These are phyloP conservation scores for Sambucus nigra DNA, from an alignment of 129 eudicot species.

Conservation along the genomic window DNA sequence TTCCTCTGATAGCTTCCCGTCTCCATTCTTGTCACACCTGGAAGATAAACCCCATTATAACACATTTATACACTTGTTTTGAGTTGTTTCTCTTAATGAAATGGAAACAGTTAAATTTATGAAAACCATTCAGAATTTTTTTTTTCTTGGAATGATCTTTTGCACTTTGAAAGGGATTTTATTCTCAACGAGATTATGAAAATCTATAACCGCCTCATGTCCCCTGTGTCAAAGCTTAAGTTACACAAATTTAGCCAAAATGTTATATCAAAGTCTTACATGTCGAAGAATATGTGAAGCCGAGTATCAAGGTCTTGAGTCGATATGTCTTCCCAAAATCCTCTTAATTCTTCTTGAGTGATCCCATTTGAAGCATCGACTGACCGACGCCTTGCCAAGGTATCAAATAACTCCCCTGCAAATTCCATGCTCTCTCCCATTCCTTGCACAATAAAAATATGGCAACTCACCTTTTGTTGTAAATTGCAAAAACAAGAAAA, in stretches of 20 bases:
- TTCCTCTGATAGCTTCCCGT: conserved; percentile 75
- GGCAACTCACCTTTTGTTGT: not conserved
- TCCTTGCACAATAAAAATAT: conserved; percentile 42
- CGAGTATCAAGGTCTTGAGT: conserved; percentile 61
- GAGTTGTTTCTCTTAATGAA: too few species aligned
- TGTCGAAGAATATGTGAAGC: conserved; percentile 89
- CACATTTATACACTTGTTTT: not conserved
- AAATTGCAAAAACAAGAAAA: not conserved
- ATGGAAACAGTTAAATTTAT: too few species aligned
- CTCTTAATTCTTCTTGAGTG: conserved; percentile 31
- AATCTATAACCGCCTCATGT: too few species aligned
- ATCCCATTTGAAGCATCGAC: conserved; percentile 51
- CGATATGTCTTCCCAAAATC: conserved; percentile 80
- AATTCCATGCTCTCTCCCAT: conserved; percentile 80
- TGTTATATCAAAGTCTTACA: too few species aligned
- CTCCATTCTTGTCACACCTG: conserved; percentile 99
- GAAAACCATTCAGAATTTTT: too few species aligned
- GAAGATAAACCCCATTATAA: conserved; percentile 1
- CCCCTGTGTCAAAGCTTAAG: too few species aligned
- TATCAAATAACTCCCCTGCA: conserved; percentile 60
- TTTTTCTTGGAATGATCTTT: too few species aligned
- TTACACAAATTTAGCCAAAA: too few species aligned
- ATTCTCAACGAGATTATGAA: too few species aligned
- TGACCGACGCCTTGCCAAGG: conserved; percentile 62
- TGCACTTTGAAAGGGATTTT: too few species aligned